Conservation (phyloP, 2,329 filamentous ascomycete species). For the Pseudohalonectria lignicola region DNA sequence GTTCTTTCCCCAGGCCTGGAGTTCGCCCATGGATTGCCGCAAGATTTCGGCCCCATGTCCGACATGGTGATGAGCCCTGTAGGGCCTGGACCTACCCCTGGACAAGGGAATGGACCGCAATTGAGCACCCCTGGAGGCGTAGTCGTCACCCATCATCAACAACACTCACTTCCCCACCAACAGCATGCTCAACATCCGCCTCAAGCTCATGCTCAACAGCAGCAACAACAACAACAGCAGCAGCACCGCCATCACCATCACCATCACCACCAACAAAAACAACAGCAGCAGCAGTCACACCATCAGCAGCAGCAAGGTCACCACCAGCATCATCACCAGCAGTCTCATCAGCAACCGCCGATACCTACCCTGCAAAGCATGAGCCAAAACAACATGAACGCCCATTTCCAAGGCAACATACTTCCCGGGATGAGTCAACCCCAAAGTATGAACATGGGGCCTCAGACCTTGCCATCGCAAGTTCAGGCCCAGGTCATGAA, state of each 20-base stretch:
- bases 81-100: conserved; percentile 21
- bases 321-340: conserved; percentile 6
- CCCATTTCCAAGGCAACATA: conserved; percentile 1
- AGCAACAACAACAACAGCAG: conserved; percentile 10
- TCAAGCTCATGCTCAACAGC: background rate
- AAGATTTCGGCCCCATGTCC: conserved; percentile 35
- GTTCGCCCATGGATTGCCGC: conserved; percentile 28
- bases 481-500: conserved; percentile 7
- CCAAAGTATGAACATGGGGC: conserved; percentile 2
- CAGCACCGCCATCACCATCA: conserved; percentile 18
- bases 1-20: conserved; percentile 44
- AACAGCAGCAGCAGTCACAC: conserved; percentile 2
- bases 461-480: conserved; percentile 1
- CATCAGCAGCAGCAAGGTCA: conserved; percentile 3
- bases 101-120: conserved; percentile 11
- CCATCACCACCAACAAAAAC: conserved; percentile 10
- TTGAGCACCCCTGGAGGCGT: conserved; percentile 12
- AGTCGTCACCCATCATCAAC: conserved; percentile 1
- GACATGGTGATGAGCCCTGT: conserved; percentile 44
- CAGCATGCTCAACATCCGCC: conserved; percentile 6
- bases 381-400: conserved; percentile 6
- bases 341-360: conserved; percentile 17
- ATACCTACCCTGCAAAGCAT: conserved; percentile 21
- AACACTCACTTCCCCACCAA: conserved; percentile 9
- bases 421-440: conserved; percentile 1